Percentiles rank a stretch among this genome's conserved stretches.
Conservation (phyloP, 306 rosid species). For the Cucurbita pepo region DNA sequence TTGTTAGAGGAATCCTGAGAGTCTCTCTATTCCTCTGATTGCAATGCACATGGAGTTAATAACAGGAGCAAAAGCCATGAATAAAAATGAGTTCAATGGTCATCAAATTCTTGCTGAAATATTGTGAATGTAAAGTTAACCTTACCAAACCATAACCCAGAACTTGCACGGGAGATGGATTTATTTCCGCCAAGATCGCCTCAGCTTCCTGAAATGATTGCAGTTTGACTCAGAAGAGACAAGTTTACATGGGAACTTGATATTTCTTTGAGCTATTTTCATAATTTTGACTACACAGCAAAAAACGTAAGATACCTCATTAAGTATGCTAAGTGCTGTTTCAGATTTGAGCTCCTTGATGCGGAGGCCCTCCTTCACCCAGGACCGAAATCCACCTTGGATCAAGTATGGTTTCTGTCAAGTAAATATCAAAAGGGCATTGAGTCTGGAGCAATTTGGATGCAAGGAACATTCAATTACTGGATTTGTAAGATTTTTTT, state of each 20-base stretch:
- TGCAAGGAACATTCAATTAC: not conserved
- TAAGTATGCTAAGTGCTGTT: constrained; percentile 61
- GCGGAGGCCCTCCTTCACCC: constrained; percentile 75
- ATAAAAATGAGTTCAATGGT: constrained; percentile 7
- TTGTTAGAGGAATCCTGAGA: too few relatives aligned
- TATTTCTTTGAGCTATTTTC: not conserved
- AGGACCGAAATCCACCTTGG: constrained; percentile 81
- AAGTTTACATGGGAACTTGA: not conserved
- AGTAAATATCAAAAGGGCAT: not conserved
- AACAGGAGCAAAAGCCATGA: constrained; percentile 1
- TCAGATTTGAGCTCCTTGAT: constrained; percentile 77
- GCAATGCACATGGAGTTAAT: not conserved
- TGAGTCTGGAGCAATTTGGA: not conserved
- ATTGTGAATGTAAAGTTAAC: constrained; percentile 3
- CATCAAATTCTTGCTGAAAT: constrained; percentile 1
- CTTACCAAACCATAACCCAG: constrained; percentile 73
- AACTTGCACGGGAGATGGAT: constrained; percentile 52
- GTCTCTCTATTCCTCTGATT: not conserved
- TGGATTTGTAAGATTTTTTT: not conserved
- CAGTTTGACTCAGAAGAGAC: constrained; percentile 4
- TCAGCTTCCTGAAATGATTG: constrained; percentile 70
- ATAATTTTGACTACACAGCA: not conserved
- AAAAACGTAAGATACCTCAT: constrained; percentile 40
- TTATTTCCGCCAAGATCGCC: constrained; percentile 69
- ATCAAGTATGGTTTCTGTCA: constrained; percentile 76